A percentile compares a stretch with the other conserved stretches of the same genome.
Evolutionary conservation across 1,284 basidiomycete genomes (phyloP).

Genomic region (Veloporphyrellus conicus): DNA sequence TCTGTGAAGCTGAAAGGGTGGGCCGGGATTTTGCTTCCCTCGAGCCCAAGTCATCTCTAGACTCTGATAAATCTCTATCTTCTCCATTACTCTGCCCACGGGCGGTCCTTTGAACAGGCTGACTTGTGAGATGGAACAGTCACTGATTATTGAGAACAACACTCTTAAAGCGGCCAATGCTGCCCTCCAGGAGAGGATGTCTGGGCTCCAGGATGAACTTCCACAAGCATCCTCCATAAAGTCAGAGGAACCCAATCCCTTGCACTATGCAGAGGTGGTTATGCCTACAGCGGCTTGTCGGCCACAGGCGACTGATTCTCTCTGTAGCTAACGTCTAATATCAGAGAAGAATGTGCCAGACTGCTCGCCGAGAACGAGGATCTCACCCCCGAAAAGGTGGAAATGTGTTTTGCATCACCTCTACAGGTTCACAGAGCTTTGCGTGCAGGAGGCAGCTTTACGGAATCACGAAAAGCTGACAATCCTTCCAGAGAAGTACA

Average conservation of each 20-base stretch:
- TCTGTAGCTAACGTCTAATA: slow-evolving; percentile 9
- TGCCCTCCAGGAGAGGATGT: slow-evolving; percentile 14
- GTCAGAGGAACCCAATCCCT: slow-evolving; percentile 9
- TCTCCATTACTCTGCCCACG: slow-evolving; percentile 1
- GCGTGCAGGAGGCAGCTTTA: slow-evolving; percentile 12
- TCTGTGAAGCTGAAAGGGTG: slow-evolving; percentile 23
- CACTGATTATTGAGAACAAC: slow-evolving; percentile 17
- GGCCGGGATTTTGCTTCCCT: background rate
- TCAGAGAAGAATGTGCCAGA: slow-evolving; percentile 11
- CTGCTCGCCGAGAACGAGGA: slow-evolving; percentile 16
- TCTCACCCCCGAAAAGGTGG: slow-evolving; percentile 20
- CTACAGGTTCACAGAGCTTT: slow-evolving; percentile 1
- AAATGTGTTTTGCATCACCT: background rate
- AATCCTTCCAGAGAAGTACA: slow-evolving; percentile 24
- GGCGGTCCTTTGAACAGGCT: slow-evolving; percentile 1
- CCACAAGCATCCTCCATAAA: slow-evolving; percentile 17
- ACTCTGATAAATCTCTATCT: no score
- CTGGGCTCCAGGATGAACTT: slow-evolving; percentile 12
- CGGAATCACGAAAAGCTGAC: slow-evolving; percentile 11
- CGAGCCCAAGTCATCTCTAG: background rate
- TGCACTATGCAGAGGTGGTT: slow-evolving; percentile 9
- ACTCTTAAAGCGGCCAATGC: slow-evolving; percentile 21
- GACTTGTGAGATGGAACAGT: slow-evolving; percentile 6
- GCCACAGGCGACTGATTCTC: slow-evolving; percentile 3
- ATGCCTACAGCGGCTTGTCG: background rate